These are phyloP conservation scores for Plasmodium knowlesi DNA, from an alignment of 169 alveolate genomes.

Conservation along the genomic window DNA sequence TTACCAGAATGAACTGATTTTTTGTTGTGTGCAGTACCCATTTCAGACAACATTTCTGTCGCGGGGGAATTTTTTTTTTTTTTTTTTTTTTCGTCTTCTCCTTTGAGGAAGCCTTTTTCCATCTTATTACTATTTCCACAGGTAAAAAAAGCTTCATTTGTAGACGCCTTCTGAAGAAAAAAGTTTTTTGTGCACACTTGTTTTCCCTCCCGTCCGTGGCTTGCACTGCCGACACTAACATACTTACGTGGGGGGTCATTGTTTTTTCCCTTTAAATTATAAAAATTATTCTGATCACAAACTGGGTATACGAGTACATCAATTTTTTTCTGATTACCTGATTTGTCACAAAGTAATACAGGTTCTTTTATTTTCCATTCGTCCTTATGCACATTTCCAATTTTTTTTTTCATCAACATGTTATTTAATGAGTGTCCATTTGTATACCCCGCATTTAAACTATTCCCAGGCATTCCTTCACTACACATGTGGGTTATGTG, in stretches of 20 bases:
- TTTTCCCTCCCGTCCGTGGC: neutral
- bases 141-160: neutral
- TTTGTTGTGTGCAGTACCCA: neutral
- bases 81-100: neutral
- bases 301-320: neutral
- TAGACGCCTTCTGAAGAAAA: neutral
- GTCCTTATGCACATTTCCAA: neutral
- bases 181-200: neutral
- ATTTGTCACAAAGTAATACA: neutral
- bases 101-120: neutral
- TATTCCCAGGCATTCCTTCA: neutral
- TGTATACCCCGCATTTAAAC: neutral
- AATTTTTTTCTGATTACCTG: conserved; percentile 24
- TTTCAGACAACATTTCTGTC: neutral
- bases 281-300: neutral
- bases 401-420: neutral
- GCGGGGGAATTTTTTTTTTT: neutral
- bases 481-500: neutral
- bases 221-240: neutral
- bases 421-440: conserved; percentile 7
- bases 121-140: neutral
- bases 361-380: conserved; percentile 1
- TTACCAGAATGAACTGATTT: neutral
- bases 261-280: neutral
- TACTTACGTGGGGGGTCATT: neutral